phyloP scores from a whole-genome alignment of 2,329 filamentous ascomycete genomes.

The Fusarium aywerte region DNA sequence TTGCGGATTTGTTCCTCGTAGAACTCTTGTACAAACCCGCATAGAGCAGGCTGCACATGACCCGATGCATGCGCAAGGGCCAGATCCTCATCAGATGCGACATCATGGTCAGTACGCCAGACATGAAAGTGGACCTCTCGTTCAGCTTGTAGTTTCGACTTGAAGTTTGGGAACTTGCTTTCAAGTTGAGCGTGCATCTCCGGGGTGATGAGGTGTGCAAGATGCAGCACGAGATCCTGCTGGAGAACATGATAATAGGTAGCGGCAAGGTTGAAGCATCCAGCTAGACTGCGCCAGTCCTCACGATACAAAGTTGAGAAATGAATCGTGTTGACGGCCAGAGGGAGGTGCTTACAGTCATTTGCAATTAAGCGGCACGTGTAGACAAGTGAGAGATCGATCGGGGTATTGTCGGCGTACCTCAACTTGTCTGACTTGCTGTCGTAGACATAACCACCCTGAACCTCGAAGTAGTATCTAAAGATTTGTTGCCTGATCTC shows the following conservation, averaged over 20 bases:
- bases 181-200: conserved; percentile 1
- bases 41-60: not conserved
- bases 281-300: not conserved
- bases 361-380: conserved; percentile 23
- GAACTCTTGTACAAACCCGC: not conserved
- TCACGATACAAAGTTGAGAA: conserved; percentile 27
- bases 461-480: conserved; percentile 13
- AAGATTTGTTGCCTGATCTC: conserved; percentile 33
- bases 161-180: not conserved
- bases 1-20: not conserved
- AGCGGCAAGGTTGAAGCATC: conserved; percentile 3
- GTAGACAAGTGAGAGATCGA: conserved; percentile 31
- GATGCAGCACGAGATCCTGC: not conserved
- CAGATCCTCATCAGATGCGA: not conserved
- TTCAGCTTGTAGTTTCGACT: not conserved
- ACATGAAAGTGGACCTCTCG: not conserved
- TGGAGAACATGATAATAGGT: not conserved
- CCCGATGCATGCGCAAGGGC: not conserved
- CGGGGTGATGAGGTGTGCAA: not conserved
- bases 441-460: conserved; percentile 25
- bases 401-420: not conserved
- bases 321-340: conserved; percentile 8
- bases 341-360: conserved; percentile 3
- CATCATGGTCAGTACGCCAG: not conserved
- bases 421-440: conserved; percentile 11